phyloP scores from a whole-genome alignment of 2,329 filamentous ascomycete species.

The Aspergillus alliaceus region DNA sequence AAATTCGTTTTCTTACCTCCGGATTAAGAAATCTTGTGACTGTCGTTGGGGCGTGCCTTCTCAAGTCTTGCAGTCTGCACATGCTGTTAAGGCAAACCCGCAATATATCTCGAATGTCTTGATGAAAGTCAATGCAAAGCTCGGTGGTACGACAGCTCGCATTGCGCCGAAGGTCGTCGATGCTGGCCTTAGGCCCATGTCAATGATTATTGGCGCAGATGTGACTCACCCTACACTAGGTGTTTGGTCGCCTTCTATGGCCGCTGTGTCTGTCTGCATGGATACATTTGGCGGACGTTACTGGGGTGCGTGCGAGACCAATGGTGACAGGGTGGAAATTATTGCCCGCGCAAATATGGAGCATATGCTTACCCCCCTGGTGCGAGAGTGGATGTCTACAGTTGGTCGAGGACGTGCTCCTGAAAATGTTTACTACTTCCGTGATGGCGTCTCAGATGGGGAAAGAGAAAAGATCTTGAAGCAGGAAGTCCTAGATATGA shows the following conservation, averaged over 20 bases:
- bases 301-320: slow-evolving; percentile 75
- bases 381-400: slow-evolving; percentile 63
- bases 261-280: slow-evolving; percentile 80
- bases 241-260: slow-evolving; percentile 69
- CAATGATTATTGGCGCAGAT: slow-evolving; percentile 87
- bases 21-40: slow-evolving; percentile 86
- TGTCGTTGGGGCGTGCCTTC: slow-evolving; percentile 80
- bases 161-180: slow-evolving; percentile 45
- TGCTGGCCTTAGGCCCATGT: slow-evolving; percentile 45
- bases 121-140: slow-evolving; percentile 97
- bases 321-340: slow-evolving; percentile 79
- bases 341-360: slow-evolving; percentile 67
- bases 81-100: slow-evolving; percentile 67
- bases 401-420: slow-evolving; percentile 59
- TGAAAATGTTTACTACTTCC: slow-evolving; percentile 82
- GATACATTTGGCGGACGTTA: slow-evolving; percentile 74
- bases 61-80: slow-evolving; percentile 72
- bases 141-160: slow-evolving; percentile 75
- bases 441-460: slow-evolving; percentile 87
- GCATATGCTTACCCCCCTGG: slow-evolving; percentile 63
- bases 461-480: slow-evolving; percentile 79
- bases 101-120: slow-evolving; percentile 93
- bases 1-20: slow-evolving; percentile 71
- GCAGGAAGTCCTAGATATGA: slow-evolving; percentile 74
- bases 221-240: slow-evolving; percentile 81